Evolutionary conservation across 2,329 filamentous ascomycete genomes (phyloP), one percentile per base, ranked within the genome.

Genomic region (Coccinonectria pachysandricola): DNA sequence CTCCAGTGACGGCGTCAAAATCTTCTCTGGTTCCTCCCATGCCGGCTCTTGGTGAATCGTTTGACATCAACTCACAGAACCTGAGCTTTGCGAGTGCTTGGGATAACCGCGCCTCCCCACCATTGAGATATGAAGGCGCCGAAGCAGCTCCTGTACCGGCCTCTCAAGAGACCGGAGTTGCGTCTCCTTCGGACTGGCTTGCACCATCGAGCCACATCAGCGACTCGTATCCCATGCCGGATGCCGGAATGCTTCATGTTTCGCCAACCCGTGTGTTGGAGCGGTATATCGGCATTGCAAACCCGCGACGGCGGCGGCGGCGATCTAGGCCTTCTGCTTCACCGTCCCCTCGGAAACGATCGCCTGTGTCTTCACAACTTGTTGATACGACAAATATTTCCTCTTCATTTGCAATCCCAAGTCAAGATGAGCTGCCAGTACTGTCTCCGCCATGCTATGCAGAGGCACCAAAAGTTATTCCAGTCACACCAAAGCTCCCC

Each of bases 221-320:
- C 7, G 71, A 77, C 40, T 77, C 71, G 1, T 64, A 71, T 36
- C 64, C 43, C 25, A 49, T 58, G 32, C 53, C 53, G 6, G 46
- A 48, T 24, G 30, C 42, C 4, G 36, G 35, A 5, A 13, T 54
- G 12, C 28, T 53, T 8, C 33, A 35, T 7, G 35, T 37, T 11
- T 67, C 71, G 1, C 70, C 71, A 0, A 65, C 62, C 2, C 56
- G 64, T 19, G 49, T 70, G 1, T 39, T 74, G 8, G 60, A 68
- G 32, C 56, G 60, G 13, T 68, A 64, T 31, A 50, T 70, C 4
- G 59, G 62, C 25, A 37, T 12, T 39, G 7, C 26, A 2, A 16
- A 23, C 4, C 26, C 32, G 8, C 34, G 48, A 46, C 13, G 49
- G 49, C 19, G 49, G 36, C 30, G 24, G 7, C 19, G 11, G 3